A percentile compares a stretch with the other conserved stretches of the same genome.
phyloP scores from a whole-genome alignment of 805 yeast species.

The Metschnikowia shivogae region DNA sequence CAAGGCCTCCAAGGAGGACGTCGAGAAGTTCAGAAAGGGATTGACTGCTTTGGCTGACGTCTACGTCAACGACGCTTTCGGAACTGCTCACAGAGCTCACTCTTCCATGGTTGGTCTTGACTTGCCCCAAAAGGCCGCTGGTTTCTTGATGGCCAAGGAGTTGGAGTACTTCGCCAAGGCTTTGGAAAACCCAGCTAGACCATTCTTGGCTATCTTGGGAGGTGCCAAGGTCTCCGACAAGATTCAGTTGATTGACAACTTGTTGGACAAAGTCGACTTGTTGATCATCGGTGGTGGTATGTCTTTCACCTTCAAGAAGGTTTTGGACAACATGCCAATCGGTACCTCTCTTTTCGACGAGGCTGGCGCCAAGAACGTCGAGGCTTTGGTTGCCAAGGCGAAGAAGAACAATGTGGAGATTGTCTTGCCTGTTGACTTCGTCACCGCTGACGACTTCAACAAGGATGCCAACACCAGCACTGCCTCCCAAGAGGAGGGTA shows the following conservation, averaged over 20 bases:
- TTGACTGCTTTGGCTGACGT: conserved; percentile 94
- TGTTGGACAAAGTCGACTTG: conserved; percentile 90
- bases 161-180: conserved; percentile 97
- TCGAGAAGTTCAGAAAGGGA: conserved; percentile 81
- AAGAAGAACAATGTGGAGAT: conserved; percentile 92
- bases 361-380: conserved; percentile 94
- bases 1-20: conserved; percentile 85
- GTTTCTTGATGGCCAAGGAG: conserved; percentile 98
- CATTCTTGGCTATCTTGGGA: conserved; percentile 97
- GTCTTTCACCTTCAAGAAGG: conserved; percentile 99
- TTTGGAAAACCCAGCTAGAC: conserved; percentile 95
- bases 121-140: conserved; percentile 94
- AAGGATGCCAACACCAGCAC: conserved; percentile 82
- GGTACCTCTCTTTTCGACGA: conserved; percentile 91
- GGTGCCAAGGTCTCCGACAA: conserved; percentile 99
- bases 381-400: conserved; percentile 89
- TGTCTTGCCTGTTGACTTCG: conserved; percentile 91
- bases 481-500: conserved; percentile 88
- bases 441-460: conserved; percentile 91
- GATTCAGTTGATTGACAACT: conserved; percentile 96
- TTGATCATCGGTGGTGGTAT: conserved; percentile 99
- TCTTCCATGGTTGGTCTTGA: conserved; percentile 98
- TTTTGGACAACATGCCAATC: conserved; percentile 75
- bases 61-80: conserved; percentile 88
- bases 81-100: conserved; percentile 99